Evolutionary conservation across 2,329 filamentous ascomycete genomes (phyloP).

Genomic region (Trichoderma pleuroti): DNA sequence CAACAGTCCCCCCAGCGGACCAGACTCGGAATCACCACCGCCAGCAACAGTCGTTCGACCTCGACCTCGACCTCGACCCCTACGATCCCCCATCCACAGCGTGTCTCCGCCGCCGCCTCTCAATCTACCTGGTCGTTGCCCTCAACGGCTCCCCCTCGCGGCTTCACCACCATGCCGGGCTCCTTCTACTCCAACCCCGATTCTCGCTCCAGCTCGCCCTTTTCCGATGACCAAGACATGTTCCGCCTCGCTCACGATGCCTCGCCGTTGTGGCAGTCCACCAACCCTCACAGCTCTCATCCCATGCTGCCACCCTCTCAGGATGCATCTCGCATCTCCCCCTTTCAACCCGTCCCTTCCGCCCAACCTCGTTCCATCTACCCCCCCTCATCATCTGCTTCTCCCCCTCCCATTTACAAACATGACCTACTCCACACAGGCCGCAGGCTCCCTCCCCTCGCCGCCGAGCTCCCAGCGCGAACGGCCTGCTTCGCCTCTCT

Average conservation of each 20-base stretch:
- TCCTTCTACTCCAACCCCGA: not conserved
- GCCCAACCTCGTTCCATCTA: constrained; percentile 11
- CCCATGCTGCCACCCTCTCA: not conserved
- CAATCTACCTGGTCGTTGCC: not conserved
- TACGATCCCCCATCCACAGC: not conserved
- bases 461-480: constrained; percentile 22
- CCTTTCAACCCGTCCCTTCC: constrained; percentile 19
- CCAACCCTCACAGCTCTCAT: not conserved
- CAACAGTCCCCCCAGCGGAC: not conserved
- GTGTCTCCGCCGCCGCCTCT: not conserved
- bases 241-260: not conserved
- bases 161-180: not conserved
- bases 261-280: not conserved
- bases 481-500: not conserved
- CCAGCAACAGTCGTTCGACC: constrained; percentile 6
- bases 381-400: not conserved
- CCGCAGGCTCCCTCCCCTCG: constrained; percentile 23
- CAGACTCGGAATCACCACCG: constrained; percentile 3
- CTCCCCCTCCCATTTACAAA: constrained; percentile 9
- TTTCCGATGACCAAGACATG: constrained; percentile 12
- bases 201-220: not conserved
- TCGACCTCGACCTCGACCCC: not conserved
- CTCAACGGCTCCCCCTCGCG: not conserved
- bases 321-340: not conserved
- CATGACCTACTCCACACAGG: not conserved